Conservation (phyloP, 768 basidiomycete species). For the Russula virescens region DNA sequence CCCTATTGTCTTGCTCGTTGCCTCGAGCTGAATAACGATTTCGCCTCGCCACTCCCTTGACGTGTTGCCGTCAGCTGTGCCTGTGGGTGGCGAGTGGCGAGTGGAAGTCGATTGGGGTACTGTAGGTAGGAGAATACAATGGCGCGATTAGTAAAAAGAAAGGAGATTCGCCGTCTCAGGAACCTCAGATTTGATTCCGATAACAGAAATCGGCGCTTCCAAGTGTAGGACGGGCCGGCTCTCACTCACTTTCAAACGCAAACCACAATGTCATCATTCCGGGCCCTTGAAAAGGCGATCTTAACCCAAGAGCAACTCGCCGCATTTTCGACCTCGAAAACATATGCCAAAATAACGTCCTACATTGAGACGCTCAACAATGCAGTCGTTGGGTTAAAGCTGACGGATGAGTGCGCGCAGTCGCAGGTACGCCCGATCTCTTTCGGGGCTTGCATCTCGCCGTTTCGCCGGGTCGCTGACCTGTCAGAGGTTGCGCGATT, state of each 20-base stretch:
- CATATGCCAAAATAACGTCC: slow-evolving; percentile 57
- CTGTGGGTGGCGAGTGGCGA: no score
- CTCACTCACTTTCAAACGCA: background rate
- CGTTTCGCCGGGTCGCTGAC: background rate
- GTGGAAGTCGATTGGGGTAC: no score
- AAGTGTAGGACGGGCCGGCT: background rate
- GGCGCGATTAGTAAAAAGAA: no score
- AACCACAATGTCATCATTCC: slow-evolving; percentile 34
- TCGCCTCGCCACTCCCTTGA: no score
- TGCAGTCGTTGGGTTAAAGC: slow-evolving; percentile 67
- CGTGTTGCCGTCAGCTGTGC: no score
- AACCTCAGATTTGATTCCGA: no score
- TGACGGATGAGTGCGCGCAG: slow-evolving; percentile 54
- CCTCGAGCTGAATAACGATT: no score
- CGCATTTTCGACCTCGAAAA: slow-evolving; percentile 72
- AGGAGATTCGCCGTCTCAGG: no score
- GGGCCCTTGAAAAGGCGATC: slow-evolving; percentile 63
- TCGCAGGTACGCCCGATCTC: slow-evolving; percentile 48
- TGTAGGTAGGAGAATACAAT: no score
- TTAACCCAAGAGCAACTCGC: slow-evolving; percentile 70
- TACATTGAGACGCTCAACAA: slow-evolving; percentile 76
- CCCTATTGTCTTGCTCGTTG: no score
- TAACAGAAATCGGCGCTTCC: no score
- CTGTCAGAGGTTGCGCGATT: background rate
- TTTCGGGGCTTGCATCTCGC: no score